Evolutionary conservation across 441 rosid species (phyloP).

Genomic region (Adansonia grandidieri): DNA sequence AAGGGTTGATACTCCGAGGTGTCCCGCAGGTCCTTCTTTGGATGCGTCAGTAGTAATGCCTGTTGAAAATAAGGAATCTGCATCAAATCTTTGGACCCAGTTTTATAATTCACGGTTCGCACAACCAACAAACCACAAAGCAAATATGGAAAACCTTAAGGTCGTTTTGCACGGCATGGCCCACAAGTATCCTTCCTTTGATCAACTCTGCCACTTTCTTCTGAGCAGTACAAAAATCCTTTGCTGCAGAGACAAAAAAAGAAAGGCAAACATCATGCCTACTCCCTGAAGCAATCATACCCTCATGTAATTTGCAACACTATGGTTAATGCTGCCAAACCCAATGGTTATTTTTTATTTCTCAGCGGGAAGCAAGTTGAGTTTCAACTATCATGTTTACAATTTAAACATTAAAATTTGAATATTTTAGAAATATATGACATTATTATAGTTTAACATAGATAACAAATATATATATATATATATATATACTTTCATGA

Average conservation of each 20-base stretch:
- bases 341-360: neutral
- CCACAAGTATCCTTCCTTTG: conserved; percentile 83
- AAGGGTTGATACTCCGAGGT: conserved; percentile 68
- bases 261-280: neutral
- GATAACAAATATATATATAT: too few species aligned
- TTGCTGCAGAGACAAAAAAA: conserved; percentile 48
- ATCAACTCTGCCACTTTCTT: conserved; percentile 86
- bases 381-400: neutral
- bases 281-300: neutral
- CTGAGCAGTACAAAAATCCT: conserved; percentile 74
- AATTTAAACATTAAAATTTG: too few species aligned
- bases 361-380: neutral
- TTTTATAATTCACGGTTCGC: neutral
- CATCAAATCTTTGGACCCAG: conserved; percentile 8
- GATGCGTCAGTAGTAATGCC: conserved; percentile 85
- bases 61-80: conserved; percentile 28
- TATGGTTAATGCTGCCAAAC: neutral
- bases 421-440: too few species aligned
- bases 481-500: too few species aligned
- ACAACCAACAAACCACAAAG: conserved; percentile 22
- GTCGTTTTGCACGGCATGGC: conserved; percentile 94
- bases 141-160: conserved; percentile 64
- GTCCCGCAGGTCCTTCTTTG: conserved; percentile 79
- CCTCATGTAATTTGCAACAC: neutral
- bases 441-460: neutral